A percentile compares a stretch with the other conserved stretches of the same genome.
Evolutionary conservation across 441 rosid species (phyloP).

Genomic region (Pelargonium cotyledonis): DNA sequence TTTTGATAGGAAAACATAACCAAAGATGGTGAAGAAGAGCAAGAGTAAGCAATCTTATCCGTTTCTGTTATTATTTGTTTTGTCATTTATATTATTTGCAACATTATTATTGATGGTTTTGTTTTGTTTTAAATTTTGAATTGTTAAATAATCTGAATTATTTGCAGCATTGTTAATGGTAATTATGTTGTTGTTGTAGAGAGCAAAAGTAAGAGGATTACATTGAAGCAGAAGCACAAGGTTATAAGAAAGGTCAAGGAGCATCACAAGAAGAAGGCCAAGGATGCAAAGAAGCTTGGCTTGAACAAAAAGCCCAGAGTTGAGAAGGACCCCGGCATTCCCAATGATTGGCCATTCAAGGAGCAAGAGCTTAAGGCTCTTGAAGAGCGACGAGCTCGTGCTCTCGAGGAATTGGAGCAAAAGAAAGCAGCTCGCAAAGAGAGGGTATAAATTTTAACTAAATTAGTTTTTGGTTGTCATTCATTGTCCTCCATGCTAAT

Average conservation of each 20-base stretch:
- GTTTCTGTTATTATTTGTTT: neutral
- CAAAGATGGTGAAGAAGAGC: constrained; percentile 78
- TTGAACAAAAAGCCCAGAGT: constrained; percentile 44
- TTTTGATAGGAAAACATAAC: neutral
- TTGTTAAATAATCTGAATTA: neutral
- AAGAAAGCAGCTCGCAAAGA: constrained; percentile 89
- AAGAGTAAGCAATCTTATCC: constrained; percentile 49
- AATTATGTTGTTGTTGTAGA: constrained; percentile 36
- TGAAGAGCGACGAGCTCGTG: constrained; percentile 86
- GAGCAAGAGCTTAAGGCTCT: constrained; percentile 94
- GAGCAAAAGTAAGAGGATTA: constrained; percentile 88
- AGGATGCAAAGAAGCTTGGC: constrained; percentile 82
- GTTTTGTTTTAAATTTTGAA: neutral
- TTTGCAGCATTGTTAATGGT: neutral
- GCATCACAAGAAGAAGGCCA: constrained; percentile 91
- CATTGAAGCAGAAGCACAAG: constrained; percentile 82
- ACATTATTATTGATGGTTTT: neutral
- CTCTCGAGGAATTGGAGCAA: constrained; percentile 73
- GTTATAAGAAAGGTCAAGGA: constrained; percentile 80
- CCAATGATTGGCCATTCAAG: constrained; percentile 98
- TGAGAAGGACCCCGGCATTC: constrained; percentile 96
- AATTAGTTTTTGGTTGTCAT: neutral
- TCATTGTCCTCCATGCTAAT: too few species aligned
- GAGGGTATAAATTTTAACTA: constrained; percentile 41
- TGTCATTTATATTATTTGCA: too few species aligned